Evolutionary conservation across 805 yeast genomes (phyloP).

Genomic region (Middelhovenomyces tepae): DNA sequence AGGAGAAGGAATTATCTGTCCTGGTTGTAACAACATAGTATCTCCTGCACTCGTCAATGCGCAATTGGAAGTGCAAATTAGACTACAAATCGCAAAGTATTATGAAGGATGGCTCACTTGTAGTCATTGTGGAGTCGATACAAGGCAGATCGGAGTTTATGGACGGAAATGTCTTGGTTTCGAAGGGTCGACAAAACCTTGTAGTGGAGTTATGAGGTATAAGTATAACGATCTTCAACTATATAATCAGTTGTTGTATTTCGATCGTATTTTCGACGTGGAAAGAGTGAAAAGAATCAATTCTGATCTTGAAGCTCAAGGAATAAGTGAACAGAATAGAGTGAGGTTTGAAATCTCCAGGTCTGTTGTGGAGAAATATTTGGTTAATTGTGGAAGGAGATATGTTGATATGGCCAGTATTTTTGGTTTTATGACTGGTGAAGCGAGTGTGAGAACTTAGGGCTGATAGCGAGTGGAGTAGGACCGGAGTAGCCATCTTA

Average conservation of each 20-base stretch:
- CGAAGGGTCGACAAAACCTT: slow-evolving; percentile 51
- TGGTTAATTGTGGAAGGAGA: slow-evolving; percentile 77
- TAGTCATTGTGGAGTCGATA: slow-evolving; percentile 77
- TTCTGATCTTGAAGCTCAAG: slow-evolving; percentile 49
- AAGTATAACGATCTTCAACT: slow-evolving; percentile 69
- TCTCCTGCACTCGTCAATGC: slow-evolving; percentile 48
- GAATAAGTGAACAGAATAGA: slow-evolving; percentile 65
- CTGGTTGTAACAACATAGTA: slow-evolving; percentile 46
- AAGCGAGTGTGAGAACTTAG: too few relatives aligned
- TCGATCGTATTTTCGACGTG: slow-evolving; percentile 70
- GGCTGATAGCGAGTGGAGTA: too few relatives aligned
- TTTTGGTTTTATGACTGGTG: slow-evolving; percentile 39
- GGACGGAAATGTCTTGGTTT: slow-evolving; percentile 75
- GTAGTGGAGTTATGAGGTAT: slow-evolving; percentile 69
- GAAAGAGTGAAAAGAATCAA: slow-evolving; percentile 36
- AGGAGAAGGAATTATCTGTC: slow-evolving; percentile 64
- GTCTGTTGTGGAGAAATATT: slow-evolving; percentile 59
- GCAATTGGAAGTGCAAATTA: slow-evolving; percentile 66
- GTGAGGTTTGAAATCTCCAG: slow-evolving; percentile 45
- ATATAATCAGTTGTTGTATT: slow-evolving; percentile 78
- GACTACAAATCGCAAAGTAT: slow-evolving; percentile 62
- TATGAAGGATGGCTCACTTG: slow-evolving; percentile 84
- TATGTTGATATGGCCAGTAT: slow-evolving; percentile 78
- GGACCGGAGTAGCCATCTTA: too few relatives aligned
- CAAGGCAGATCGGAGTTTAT: slow-evolving; percentile 81